Evolutionary conservation across 2,329 filamentous ascomycete species (phyloP).

Genomic region (Penicillium italicum): DNA sequence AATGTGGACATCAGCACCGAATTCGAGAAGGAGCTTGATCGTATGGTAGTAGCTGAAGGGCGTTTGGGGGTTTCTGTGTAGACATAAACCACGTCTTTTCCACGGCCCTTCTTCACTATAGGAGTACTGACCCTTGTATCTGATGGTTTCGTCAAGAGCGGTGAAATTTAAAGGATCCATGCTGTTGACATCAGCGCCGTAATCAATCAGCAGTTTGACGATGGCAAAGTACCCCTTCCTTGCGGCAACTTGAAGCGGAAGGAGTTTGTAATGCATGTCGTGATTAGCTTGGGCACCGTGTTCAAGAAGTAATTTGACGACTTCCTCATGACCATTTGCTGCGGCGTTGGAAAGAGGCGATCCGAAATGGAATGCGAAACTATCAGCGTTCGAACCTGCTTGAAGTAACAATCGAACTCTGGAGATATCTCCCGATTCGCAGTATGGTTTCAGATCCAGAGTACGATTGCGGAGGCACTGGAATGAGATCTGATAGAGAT

Average conservation of each 20-base stretch:
- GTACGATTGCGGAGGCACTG: not conserved
- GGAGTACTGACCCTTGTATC: not conserved
- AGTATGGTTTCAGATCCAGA: not conserved
- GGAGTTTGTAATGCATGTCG: too few relatives aligned
- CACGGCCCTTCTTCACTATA: not conserved
- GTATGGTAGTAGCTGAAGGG: not conserved
- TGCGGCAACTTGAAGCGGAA: not conserved
- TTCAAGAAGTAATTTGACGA: not conserved
- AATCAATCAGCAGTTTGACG: not conserved
- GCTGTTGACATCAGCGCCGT: not conserved
- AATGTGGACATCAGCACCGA: not conserved
- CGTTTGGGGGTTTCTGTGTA: not conserved
- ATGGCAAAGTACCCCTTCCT: not conserved
- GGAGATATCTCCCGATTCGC: not conserved
- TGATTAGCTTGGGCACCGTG: not conserved
- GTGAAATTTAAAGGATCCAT: fast-evolving
- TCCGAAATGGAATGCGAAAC: too few relatives aligned
- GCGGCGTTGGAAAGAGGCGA: too few relatives aligned
- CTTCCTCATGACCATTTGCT: not conserved
- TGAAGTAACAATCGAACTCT: not conserved
- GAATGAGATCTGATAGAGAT: not conserved
- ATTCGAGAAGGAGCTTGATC: not conserved
- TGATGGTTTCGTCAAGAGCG: not conserved
- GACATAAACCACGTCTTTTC: too few relatives aligned
- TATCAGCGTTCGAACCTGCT: not conserved